Percentiles rank a stretch among this genome's conserved stretches.
phyloP scores from a whole-genome alignment of 2,329 filamentous ascomycete genomes.

The Metarhizium sp. region DNA sequence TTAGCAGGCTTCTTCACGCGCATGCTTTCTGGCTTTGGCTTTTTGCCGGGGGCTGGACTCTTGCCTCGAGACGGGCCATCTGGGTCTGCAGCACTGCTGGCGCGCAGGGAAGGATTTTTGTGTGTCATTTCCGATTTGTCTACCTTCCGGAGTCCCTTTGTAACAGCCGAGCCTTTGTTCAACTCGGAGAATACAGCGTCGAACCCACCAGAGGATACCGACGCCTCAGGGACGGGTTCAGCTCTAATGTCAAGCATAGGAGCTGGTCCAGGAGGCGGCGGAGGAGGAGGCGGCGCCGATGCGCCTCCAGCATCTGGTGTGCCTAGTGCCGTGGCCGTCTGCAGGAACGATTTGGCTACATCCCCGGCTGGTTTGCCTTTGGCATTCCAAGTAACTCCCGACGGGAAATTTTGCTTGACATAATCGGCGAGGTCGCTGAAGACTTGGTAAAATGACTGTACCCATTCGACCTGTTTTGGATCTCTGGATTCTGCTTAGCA shows the following conservation, averaged over 20 bases:
- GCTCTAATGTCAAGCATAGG: slow-evolving; percentile 54
- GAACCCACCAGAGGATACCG: slow-evolving; percentile 51
- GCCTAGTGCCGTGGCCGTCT: slow-evolving; percentile 22
- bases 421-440: slow-evolving; percentile 79
- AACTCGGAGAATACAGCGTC: slow-evolving; percentile 85
- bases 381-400: slow-evolving; percentile 80
- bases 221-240: slow-evolving; percentile 16
- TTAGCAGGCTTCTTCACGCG: slow-evolving; percentile 71
- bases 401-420: slow-evolving; percentile 72
- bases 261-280: slow-evolving; percentile 62
- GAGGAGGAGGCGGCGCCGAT: slow-evolving; percentile 48
- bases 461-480: slow-evolving; percentile 73
- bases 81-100: slow-evolving; percentile 54
- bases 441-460: slow-evolving; percentile 84
- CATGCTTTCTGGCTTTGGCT: slow-evolving; percentile 80
- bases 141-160: slow-evolving; percentile 82
- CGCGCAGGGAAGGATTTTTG: slow-evolving; percentile 85
- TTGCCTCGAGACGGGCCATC: slow-evolving; percentile 54
- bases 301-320: slow-evolving; percentile 44
- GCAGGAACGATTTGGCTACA: slow-evolving; percentile 45
- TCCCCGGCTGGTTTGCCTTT: slow-evolving; percentile 65
- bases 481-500: slow-evolving; percentile 43
- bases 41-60: slow-evolving; percentile 81
- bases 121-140: slow-evolving; percentile 96
- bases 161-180: slow-evolving; percentile 83